phyloP scores from a whole-genome alignment of 2,329 filamentous ascomycete species.

The Xylaria sp. region DNA sequence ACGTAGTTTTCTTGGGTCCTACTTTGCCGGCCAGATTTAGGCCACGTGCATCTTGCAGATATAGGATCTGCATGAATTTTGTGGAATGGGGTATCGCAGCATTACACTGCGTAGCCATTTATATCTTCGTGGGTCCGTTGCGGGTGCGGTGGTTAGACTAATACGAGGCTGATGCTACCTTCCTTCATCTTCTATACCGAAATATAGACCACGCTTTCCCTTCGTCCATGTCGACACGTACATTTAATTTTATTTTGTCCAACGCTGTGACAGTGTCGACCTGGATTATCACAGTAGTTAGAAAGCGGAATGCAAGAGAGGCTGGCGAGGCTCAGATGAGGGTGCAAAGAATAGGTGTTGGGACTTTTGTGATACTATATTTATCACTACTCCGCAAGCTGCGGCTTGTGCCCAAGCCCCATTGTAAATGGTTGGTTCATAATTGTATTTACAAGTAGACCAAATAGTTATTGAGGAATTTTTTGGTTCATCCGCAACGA shows the following conservation, averaged over 20 bases:
- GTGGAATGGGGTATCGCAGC: conserved; percentile 3
- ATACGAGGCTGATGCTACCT: conserved; percentile 10
- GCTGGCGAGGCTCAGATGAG: background rate
- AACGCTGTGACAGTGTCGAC: background rate
- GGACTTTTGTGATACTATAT: background rate
- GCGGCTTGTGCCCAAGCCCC: background rate
- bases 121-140: conserved; percentile 18
- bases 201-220: background rate
- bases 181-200: background rate
- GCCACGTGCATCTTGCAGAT: conserved; percentile 6
- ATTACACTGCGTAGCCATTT: conserved; percentile 17
- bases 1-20: background rate
- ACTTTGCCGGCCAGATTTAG: background rate
- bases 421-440: background rate
- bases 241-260: background rate
- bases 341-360: background rate
- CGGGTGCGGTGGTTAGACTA: background rate
- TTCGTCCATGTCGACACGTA: background rate
- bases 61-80: background rate
- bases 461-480: background rate
- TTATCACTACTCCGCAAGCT: background rate
- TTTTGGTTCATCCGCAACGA: background rate
- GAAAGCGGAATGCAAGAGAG: background rate
- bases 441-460: background rate
- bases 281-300: background rate